Base-by-base conservation (phyloP, 306 rosid genomes). In the Comarum palustre region DNA sequence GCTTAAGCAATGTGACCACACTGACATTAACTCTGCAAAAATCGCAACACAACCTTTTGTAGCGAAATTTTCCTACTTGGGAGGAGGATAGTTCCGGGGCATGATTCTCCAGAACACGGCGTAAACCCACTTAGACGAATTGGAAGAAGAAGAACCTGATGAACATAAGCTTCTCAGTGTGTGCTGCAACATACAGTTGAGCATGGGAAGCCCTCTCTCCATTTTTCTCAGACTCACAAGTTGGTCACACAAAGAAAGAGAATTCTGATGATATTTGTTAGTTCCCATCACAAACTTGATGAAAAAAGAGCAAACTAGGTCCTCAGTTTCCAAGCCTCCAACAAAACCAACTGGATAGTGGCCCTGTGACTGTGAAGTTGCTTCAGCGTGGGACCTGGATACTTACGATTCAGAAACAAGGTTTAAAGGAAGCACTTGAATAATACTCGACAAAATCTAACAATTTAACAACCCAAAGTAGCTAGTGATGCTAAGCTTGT, bases 1-100 rank as follows among this genome's bases (percentile, higher is more conserved):
- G 6, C 79, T 17, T 17, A 77, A 65, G 72, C 55, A 72, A 36
- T 55, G 73, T 72, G 66, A 31, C 22, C 42, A 29, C 36, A 31
- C 66, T 29, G 36, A 31, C 65, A 29, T 5, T 25, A 58, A 14
- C 65, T 2, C 3, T 20, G 61, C 12, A 14, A 1, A 1, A 41
- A 41, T 41, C 45, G 13, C 14, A 41, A 9, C 45, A 8, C 9
- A 41, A 41, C 2, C 13, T 39, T 24, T 12, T 1, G 34, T 24
- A 55, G 32, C 3, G 27, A 52, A 52, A 25, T 71, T 55, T 5
- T 17, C 75, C 79, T 82, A 93, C 96, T 89, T 86, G 3, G 98
- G 98, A 43, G 98, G 98, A 82, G 98, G 98, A 50, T 81, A 90
- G 68, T 90, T 93, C 77, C 96, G 74, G 2, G 98, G 98, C 45